These are phyloP conservation scores for Agaricus bisporus DNA, from an alignment of 768 basidiomycete species.

Conservation along the genomic window DNA sequence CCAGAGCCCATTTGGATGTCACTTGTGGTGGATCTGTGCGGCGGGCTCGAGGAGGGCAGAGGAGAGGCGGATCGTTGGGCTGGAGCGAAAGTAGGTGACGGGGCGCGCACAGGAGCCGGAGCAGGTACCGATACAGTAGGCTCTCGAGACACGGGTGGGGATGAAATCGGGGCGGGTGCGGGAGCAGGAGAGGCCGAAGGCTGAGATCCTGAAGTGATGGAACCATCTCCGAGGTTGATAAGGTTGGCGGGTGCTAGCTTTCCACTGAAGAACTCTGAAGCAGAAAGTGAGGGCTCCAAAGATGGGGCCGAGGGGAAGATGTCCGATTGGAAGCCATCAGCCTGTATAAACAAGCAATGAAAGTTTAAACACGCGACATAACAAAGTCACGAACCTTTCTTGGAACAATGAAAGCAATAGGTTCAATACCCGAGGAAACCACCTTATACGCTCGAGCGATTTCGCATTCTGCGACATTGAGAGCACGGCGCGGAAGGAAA, in stretches of 20 bases:
- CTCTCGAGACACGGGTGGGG: constrained; percentile 20
- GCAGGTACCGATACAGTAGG: constrained; percentile 20
- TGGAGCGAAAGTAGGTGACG: constrained; percentile 6
- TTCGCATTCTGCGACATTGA: constrained; percentile 88
- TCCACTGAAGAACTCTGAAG: constrained; percentile 84
- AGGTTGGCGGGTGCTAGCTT: constrained; percentile 76
- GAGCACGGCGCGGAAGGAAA: constrained; percentile 88
- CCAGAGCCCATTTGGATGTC: constrained; percentile 1
- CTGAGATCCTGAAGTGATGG: constrained; percentile 25
- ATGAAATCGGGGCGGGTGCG: constrained; percentile 24
- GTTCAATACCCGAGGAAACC: constrained; percentile 66
- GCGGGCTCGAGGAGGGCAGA: background rate
- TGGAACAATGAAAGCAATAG: constrained; percentile 93
- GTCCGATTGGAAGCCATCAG: constrained; percentile 95
- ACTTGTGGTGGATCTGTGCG: background rate
- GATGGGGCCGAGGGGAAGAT: constrained; percentile 93
- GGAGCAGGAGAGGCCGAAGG: constrained; percentile 30
- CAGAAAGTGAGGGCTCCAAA: constrained; percentile 68
- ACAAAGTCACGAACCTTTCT: constrained; percentile 60
- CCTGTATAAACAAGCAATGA: constrained; percentile 32
- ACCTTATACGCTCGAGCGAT: constrained; percentile 95
- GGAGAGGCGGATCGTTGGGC: constrained; percentile 7
- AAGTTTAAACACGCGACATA: background rate
- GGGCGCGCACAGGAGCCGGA: constrained; percentile 14
- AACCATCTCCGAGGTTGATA: constrained; percentile 72